Evolutionary conservation across 345 rosid species (phyloP), one percentile per base, ranked within the genome.

Genomic region (Cochlearia excelsa): DNA sequence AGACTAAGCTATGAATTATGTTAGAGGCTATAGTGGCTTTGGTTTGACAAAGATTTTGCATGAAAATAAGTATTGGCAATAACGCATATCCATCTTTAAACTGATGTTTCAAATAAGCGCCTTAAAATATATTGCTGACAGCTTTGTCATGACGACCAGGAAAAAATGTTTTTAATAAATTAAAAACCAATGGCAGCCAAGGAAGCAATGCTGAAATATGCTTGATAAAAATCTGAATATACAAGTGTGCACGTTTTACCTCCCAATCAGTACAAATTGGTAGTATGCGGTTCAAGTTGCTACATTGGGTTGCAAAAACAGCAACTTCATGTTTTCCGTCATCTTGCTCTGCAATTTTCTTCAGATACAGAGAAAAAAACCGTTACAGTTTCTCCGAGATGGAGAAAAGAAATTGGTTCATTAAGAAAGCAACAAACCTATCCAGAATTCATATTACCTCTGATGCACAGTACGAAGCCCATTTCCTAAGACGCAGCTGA

Each of bases 241-340:
- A 34, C 63, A 62, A 42, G 28, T 42, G 59, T 52, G 48, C 57
- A 44, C 31, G 51, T 28, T 28, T 67, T 77, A 93, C 97, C 99
- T 93, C 99, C 99, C 99, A 93, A 76, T 93, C 94, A 11, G 88
- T 77, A 76, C 99, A 89, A 67, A 82, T 69, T 33, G 94, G 86
- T 77, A 93, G 85, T 85, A 89, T 77, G 48, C 84, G 86, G 81
- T 78, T 85, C 57, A 93, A 77, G 77, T 93, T 81, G 80, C 99
- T 84, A 76, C 94, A 93, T 46, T 80, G 97, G 42, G 78, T 71
- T 65, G 99, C 97, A 80, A 83, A 89, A 30, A 87, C 79, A 70
- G 90, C 99, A 59, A 81, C 76, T 83, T 93, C 99, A 69, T 75
- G 82, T 75, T 87, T 93, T 53, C 91, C 78, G 59, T 86, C 90